Percentiles rank a stretch among this genome's conserved stretches.
phyloP scores from a whole-genome alignment of 163 green algal species.

The Coccomyxa subellipsoidea region DNA sequence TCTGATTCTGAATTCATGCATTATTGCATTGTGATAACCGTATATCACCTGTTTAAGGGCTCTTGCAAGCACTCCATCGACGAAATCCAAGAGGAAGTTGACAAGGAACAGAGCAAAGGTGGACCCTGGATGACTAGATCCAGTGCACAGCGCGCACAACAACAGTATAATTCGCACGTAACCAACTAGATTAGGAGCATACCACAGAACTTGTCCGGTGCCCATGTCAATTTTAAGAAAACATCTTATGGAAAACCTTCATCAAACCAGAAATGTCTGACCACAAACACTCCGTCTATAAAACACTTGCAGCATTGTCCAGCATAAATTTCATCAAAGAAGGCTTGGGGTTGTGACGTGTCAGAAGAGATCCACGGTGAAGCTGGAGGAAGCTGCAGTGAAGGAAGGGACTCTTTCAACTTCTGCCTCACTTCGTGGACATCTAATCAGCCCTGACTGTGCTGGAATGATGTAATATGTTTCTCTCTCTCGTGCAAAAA shows the following conservation, averaged over 20 bases:
- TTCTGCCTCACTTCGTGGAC: too few species aligned
- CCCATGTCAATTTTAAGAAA: not conserved
- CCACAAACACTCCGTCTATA: not conserved
- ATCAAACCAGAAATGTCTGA: too few species aligned
- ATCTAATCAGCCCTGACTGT: too few species aligned
- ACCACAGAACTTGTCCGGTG: conserved; percentile 31
- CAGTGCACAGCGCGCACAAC: conserved; percentile 2
- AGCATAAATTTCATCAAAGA: not conserved
- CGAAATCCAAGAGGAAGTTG: conserved; percentile 44
- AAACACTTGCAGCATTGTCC: too few species aligned
- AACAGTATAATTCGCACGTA: conserved; percentile 42
- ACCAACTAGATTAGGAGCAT: conserved; percentile 46
- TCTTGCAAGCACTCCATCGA: conserved; percentile 48
- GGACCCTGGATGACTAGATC: not conserved
- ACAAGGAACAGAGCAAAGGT: conserved; percentile 16
- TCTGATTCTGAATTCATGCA: too few species aligned
- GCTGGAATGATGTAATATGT: too few species aligned
- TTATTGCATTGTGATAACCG: too few species aligned
- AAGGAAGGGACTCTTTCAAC: too few species aligned
- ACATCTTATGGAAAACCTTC: not conserved
- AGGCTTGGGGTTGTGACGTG: too few species aligned
- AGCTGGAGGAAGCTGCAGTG: not conserved
- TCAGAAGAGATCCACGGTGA: not conserved
- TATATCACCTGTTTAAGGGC: conserved; percentile 35
- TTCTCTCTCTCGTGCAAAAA: too few species aligned